These are phyloP conservation scores for Whalleya microplaca DNA, from an alignment of 2,329 filamentous ascomycete species.

Conservation along the genomic window DNA sequence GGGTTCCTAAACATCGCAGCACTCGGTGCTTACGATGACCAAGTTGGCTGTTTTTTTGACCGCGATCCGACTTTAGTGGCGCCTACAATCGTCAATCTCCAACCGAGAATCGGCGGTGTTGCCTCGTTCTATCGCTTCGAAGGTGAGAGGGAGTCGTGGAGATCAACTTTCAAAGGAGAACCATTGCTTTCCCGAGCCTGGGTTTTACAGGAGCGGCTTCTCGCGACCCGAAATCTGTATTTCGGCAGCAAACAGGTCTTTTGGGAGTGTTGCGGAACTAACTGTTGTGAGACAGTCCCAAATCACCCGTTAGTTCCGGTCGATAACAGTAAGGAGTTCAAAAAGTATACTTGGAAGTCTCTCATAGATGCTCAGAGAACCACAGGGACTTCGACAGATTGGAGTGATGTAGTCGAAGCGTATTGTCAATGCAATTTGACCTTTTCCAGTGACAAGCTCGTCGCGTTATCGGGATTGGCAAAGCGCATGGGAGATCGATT, in stretches of 20 bases:
- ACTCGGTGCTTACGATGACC: conserved; percentile 11
- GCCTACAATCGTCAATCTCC: conserved; percentile 15
- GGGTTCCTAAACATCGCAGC: conserved; percentile 24
- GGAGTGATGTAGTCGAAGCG: neutral
- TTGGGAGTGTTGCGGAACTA: conserved; percentile 24
- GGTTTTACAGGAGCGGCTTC: conserved; percentile 28
- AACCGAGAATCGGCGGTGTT: neutral
- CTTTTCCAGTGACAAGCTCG: conserved; percentile 22
- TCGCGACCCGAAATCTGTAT: conserved; percentile 26
- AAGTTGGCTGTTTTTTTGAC: conserved; percentile 19
- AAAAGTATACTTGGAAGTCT: conserved; percentile 9
- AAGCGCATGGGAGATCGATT: conserved; percentile 13
- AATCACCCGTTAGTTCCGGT: too few relatives aligned
- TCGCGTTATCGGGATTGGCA: conserved; percentile 26
- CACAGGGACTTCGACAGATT: neutral
- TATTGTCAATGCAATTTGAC: conserved; percentile 18
- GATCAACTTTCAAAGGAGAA: conserved; percentile 5
- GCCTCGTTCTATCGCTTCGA: conserved; percentile 1
- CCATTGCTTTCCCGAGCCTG: conserved; percentile 22
- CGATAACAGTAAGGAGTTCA: too few relatives aligned
- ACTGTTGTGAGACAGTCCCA: conserved; percentile 20
- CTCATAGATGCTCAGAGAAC: neutral
- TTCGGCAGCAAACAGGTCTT: conserved; percentile 26
- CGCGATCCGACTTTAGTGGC: conserved; percentile 9
- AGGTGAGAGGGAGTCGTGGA: conserved; percentile 6